A percentile compares a stretch with the other conserved stretches of the same genome.
These are phyloP conservation scores for Cladosporium colombiae DNA, from an alignment of 2,329 filamentous ascomycete genomes.

Conservation along the genomic window DNA sequence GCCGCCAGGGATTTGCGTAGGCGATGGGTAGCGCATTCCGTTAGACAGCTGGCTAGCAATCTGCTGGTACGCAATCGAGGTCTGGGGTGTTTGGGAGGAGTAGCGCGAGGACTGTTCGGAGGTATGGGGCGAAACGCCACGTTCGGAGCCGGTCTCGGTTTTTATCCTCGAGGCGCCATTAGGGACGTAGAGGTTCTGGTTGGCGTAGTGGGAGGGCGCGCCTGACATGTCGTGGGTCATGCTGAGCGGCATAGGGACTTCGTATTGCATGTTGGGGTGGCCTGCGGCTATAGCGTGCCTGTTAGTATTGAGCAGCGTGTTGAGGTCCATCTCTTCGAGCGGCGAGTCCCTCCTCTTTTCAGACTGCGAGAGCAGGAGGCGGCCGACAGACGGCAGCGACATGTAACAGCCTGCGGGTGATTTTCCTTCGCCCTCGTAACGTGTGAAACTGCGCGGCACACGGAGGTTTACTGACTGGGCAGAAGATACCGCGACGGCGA, in stretches of 20 bases:
- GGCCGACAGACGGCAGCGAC: constrained; percentile 36
- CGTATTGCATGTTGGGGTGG: constrained; percentile 43
- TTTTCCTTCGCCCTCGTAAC: constrained; percentile 16
- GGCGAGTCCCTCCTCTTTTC: constrained; percentile 40
- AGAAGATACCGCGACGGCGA: constrained; percentile 29
- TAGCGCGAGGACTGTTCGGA: constrained; percentile 59
- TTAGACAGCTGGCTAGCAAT: constrained; percentile 54
- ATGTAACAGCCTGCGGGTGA: constrained; percentile 23
- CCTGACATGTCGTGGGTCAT: constrained; percentile 35
- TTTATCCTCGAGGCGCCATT: constrained; percentile 54
- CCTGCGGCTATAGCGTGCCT: constrained; percentile 35
- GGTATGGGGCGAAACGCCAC: constrained; percentile 56
- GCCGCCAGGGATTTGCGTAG: constrained; percentile 44
- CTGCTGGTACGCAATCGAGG: constrained; percentile 46
- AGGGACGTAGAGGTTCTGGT: constrained; percentile 50
- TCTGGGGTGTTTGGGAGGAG: constrained; percentile 58
- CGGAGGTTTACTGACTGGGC: constrained; percentile 28
- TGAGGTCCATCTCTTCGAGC: constrained; percentile 39
- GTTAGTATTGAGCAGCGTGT: constrained; percentile 42
- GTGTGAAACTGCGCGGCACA: constrained; percentile 16
- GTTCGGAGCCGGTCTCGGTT: constrained; percentile 61
- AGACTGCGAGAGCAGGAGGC: constrained; percentile 32
- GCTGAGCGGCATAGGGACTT: constrained; percentile 37
- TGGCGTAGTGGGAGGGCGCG: constrained; percentile 35
- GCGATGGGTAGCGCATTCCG: constrained; percentile 57